Base-by-base conservation (phyloP, 176 grass and related monocot species). In the Neostapfia colusana region DNA sequence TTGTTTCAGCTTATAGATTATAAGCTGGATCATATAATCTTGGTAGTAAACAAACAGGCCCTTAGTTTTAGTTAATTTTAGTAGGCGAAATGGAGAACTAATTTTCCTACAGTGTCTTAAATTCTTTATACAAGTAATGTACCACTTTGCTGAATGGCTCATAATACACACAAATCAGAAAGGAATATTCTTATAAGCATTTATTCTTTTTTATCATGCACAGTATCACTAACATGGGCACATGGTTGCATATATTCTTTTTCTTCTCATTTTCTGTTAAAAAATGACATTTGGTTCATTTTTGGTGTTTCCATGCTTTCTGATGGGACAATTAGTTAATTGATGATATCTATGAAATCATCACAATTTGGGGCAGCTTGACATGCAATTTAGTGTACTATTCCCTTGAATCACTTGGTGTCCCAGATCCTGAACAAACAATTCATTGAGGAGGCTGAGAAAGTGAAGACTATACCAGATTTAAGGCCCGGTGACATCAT, bases 361-460 rank as follows among this genome's bases (percentile, higher is more conserved):
- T 74, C 8, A 42, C 17, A 36, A 72, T 50, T 62, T 28, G 44
- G 13, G n/a, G 39, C 13, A 17, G 16, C 6, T 63, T 67, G 42
- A 21, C 28, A 11, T 75, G 16, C 48, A 53, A 41, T 58, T 41
- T 86, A 55, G 72, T 31, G 4, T 0, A 31, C 31, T 31, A 1
- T 31, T 31, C 60, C 14, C 12, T 56, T 59, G 24, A 71, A 55
- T 81, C 59, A 42, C 65, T 65, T 66, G 37, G 14, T 42, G 26
- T 31, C n/a, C 25, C 67, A 99, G 96, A 95, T 99, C 82, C 67
- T 99, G 85, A 99, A 95, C 75, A 95, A 95, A 76, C 89, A 89
- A 55, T 75, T 76, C 69, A 92, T 99, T 37, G 96, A 90, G 74
- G 96, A 89, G 49, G 78, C 89, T 21, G 89, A 95, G 83, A 90